Conservation (phyloP, 1,139 yeast genomes). For the Yamadazyma triangularis region DNA sequence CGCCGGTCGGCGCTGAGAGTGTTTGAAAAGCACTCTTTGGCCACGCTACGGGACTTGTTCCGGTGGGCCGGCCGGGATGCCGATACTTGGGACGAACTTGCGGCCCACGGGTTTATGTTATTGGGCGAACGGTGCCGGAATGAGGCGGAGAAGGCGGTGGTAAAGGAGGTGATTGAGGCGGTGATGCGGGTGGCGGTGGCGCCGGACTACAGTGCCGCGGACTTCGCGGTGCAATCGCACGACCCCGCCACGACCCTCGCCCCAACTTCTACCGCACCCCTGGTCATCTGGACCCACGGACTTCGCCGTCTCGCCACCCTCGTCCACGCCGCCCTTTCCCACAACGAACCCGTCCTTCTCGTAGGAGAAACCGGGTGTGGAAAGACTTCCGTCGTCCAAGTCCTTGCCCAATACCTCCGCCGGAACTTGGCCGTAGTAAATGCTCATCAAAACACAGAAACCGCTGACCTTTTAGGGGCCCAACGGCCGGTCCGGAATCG, state of each 20-base stretch:
- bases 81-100: constrained; percentile 89
- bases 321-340: constrained; percentile 66
- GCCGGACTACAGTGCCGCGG: no score
- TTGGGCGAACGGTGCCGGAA: constrained; percentile 90
- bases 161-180: constrained; percentile 72
- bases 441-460: constrained; percentile 97
- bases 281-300: constrained; percentile 94
- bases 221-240: no score
- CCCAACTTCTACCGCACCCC: no score
- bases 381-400: constrained; percentile 91
- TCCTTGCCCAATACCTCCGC: constrained; percentile 56
- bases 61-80: constrained; percentile 97
- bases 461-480: constrained; percentile 94
- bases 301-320: constrained; percentile 86
- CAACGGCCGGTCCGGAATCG: constrained; percentile 92
- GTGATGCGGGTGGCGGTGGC: constrained; percentile 85
- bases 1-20: constrained; percentile 85
- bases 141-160: constrained; percentile 69
- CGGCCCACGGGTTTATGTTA: constrained; percentile 91
- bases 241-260: no score
- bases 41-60: constrained; percentile 92
- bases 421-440: constrained; percentile 70
- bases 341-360: constrained; percentile 83
- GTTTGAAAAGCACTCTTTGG: constrained; percentile 93
- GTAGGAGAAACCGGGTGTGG: constrained; percentile 99